Evolutionary conservation across 352 stramenopile species (phyloP).

Genomic region (Globisporangium alternatum): DNA sequence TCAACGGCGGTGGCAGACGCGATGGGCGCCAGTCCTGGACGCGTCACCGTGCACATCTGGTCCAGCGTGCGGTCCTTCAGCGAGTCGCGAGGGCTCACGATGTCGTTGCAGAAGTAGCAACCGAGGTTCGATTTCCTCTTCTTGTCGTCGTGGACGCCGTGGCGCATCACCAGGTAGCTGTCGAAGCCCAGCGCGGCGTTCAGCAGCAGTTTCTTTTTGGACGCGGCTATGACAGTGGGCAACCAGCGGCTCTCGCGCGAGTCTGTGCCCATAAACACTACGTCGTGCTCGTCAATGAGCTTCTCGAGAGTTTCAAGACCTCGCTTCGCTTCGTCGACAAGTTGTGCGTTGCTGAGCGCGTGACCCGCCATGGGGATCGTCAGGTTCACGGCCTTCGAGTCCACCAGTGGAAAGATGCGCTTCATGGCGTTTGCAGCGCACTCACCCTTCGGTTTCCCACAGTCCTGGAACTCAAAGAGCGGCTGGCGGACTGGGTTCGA

Average conservation of each 20-base stretch:
- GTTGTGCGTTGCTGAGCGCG: constrained; percentile 53
- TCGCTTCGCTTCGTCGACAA: constrained; percentile 59
- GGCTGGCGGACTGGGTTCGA: constrained; percentile 98
- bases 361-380: constrained; percentile 99
- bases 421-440: constrained; percentile 92
- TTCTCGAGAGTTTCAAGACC: constrained; percentile 81
- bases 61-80: constrained; percentile 97
- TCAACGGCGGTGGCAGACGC: constrained; percentile 94
- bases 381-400: constrained; percentile 85
- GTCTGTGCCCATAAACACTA: constrained; percentile 98
- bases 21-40: constrained; percentile 93
- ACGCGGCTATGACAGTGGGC: constrained; percentile 93
- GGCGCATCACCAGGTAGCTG: constrained; percentile 97
- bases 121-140: constrained; percentile 56
- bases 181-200: constrained; percentile 92
- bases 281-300: constrained; percentile 93
- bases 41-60: constrained; percentile 99
- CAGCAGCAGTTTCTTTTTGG: constrained; percentile 89
- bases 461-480: constrained; percentile 95
- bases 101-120: constrained; percentile 99
- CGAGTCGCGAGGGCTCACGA: constrained; percentile 97
- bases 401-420: constrained; percentile 92
- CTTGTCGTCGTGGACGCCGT: constrained; percentile 63
- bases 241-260: constrained; percentile 98
- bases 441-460: constrained; percentile 92